Evolutionary conservation across 768 basidiomycete species (phyloP).

Genomic region (Lactarius trivialis): DNA sequence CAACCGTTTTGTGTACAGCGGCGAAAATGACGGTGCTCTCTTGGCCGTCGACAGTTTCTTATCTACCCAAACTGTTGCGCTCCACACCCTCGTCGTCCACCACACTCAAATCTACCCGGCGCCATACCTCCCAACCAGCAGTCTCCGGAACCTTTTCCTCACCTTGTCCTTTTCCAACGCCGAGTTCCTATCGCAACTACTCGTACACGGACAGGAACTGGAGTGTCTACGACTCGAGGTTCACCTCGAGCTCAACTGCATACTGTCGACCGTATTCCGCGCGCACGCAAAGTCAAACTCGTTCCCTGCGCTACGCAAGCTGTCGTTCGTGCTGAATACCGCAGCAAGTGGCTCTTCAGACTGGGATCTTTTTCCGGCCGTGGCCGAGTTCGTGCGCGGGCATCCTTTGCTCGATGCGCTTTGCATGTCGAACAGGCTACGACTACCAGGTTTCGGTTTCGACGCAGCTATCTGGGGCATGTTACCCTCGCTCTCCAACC

Average conservation of each 20-base stretch:
- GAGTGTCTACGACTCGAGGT: slow-evolving; percentile 54
- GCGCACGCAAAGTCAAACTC: slow-evolving; percentile 26
- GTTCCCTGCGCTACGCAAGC: slow-evolving; percentile 61
- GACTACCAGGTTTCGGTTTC: slow-evolving; percentile 49
- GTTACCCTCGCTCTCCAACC: slow-evolving; percentile 46
- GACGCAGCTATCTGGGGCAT: slow-evolving; percentile 69
- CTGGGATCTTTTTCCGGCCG: slow-evolving; percentile 60
- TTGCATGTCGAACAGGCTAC: slow-evolving; percentile 38
- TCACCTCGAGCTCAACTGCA: slow-evolving; percentile 32
- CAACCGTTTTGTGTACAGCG: slow-evolving; percentile 32
- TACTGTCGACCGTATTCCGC: slow-evolving; percentile 46
- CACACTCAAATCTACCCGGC: slow-evolving; percentile 39
- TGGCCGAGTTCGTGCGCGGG: slow-evolving; percentile 59
- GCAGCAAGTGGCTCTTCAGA: slow-evolving; percentile 35
- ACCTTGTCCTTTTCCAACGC: slow-evolving; percentile 47
- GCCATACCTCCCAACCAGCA: slow-evolving; percentile 47
- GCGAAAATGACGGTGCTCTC: slow-evolving; percentile 30
- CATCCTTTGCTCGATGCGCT: slow-evolving; percentile 47
- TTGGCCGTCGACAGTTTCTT: slow-evolving; percentile 44
- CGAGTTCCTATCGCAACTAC: slow-evolving; percentile 51
- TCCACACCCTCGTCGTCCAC: slow-evolving; percentile 15
- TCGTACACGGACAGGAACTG: slow-evolving; percentile 55
- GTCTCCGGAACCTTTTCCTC: slow-evolving; percentile 54
- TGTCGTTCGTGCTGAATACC: slow-evolving; percentile 39
- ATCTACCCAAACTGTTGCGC: slow-evolving; percentile 5